phyloP scores from a whole-genome alignment of 2,329 filamentous ascomycete genomes.

The Clathrospora elynae region DNA sequence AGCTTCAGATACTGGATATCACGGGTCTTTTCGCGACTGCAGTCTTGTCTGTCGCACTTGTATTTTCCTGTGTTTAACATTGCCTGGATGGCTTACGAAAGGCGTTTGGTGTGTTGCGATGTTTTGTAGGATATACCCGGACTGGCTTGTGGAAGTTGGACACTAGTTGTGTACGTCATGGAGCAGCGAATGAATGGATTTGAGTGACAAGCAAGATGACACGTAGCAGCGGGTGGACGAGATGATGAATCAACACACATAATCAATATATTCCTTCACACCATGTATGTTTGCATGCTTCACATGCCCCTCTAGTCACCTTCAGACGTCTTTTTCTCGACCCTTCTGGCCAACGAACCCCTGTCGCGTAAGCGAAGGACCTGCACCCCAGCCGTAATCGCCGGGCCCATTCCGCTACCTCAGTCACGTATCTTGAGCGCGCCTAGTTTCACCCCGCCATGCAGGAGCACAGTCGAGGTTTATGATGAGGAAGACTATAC shows the following conservation, averaged over 20 bases:
- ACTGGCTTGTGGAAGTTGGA: slow-evolving; percentile 2
- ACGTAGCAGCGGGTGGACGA: background rate
- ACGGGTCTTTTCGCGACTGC: slow-evolving; percentile 20
- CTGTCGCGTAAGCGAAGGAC: slow-evolving; percentile 26
- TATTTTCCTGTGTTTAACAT: slow-evolving; percentile 17
- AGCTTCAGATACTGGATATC: slow-evolving; percentile 4
- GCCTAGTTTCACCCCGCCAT: slow-evolving; percentile 29
- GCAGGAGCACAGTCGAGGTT: slow-evolving; percentile 41
- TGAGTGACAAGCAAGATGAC: background rate
- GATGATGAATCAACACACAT: slow-evolving; percentile 4
- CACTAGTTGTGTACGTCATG: background rate
- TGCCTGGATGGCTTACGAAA: slow-evolving; percentile 19
- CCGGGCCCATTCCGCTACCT: slow-evolving; percentile 3
- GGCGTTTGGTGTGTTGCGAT: slow-evolving; percentile 21
- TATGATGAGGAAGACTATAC: slow-evolving; percentile 75
- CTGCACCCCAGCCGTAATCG: slow-evolving; percentile 35
- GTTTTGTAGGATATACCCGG: slow-evolving; percentile 41
- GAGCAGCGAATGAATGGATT: too few species aligned
- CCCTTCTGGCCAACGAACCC: slow-evolving; percentile 1
- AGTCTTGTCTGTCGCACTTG: slow-evolving; percentile 14
- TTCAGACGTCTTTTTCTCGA: background rate
- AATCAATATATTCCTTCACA: background rate
- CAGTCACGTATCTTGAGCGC: too few species aligned
- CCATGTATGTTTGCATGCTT: background rate
- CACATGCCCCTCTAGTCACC: background rate